Evolutionary conservation across 2,329 filamentous ascomycete genomes (phyloP).

Genomic region (Cladophialophora exuberans): DNA sequence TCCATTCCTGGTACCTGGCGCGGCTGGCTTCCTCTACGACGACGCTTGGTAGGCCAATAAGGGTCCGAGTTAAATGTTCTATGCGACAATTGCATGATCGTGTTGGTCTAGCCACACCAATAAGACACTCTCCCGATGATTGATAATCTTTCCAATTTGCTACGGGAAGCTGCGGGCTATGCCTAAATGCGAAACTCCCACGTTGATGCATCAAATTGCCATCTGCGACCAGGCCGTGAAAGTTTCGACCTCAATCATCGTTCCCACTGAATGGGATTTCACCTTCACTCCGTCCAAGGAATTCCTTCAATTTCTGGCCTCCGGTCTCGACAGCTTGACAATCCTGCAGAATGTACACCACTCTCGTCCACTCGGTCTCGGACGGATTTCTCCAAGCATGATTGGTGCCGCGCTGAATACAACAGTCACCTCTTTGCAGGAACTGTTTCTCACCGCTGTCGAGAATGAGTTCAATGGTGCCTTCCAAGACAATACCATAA

Average conservation of each 20-base stretch:
- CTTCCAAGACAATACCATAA: conserved; percentile 59
- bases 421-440: conserved; percentile 56
- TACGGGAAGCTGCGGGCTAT: too few species aligned
- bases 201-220: neutral
- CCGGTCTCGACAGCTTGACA: conserved; percentile 12
- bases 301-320: conserved; percentile 13
- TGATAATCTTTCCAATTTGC: too few species aligned
- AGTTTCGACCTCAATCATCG: neutral
- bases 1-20: neutral
- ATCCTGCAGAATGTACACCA: conserved; percentile 23
- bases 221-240: neutral
- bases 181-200: neutral
- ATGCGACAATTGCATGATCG: too few species aligned
- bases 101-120: too few species aligned
- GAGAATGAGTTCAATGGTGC: conserved; percentile 54
- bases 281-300: conserved; percentile 22
- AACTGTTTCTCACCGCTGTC: conserved; percentile 53
- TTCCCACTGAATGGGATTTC: conserved; percentile 18
- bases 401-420: conserved; percentile 54
- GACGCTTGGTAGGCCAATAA: neutral
- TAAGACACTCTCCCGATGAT: too few species aligned
- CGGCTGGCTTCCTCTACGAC: neutral
- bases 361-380: conserved; percentile 26
- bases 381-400: conserved; percentile 45
- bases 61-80: too few species aligned